Percentiles rank a stretch among this genome's conserved stretches.
phyloP scores from a whole-genome alignment of 148 eudicot genomes.

The Mesembryanthemum crystallinum region DNA sequence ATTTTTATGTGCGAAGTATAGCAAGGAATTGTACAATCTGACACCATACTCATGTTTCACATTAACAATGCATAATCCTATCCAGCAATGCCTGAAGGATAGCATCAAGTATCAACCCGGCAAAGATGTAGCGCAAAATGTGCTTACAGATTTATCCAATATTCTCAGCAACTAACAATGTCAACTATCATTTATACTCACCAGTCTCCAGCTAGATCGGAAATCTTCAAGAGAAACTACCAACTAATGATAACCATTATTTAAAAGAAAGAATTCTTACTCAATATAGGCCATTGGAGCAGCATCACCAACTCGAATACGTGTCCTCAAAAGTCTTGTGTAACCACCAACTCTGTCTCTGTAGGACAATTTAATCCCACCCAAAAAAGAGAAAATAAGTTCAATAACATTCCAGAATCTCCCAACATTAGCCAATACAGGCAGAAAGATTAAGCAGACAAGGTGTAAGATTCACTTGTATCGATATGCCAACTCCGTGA shows the following conservation, averaged over 20 bases:
- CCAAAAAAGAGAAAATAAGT: not conserved
- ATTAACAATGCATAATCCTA: not conserved
- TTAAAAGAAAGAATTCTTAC: conserved; percentile 36
- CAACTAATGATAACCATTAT: not conserved
- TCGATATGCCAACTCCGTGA: conserved; percentile 89
- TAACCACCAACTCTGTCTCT: conserved; percentile 96
- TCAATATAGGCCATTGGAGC: conserved; percentile 99
- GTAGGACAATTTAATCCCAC: conserved; percentile 21
- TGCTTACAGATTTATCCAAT: not conserved
- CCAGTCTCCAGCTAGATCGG: not conserved
- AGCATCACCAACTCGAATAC: conserved; percentile 95
- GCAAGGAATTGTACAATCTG: not conserved
- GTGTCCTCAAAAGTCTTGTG: conserved; percentile 86
- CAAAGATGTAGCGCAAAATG: not conserved
- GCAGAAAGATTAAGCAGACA: conserved; percentile 1
- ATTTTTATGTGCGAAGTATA: not conserved
- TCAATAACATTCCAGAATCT: not conserved
- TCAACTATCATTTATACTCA: not conserved
- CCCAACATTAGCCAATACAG: not conserved
- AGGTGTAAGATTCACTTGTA: conserved; percentile 59
- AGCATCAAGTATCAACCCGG: not conserved
- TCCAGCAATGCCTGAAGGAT: not conserved
- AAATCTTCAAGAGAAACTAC: not conserved
- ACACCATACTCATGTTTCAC: not conserved
- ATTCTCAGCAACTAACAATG: not conserved